Base-by-base conservation (phyloP, 768 basidiomycete species). In the Tylopilus sp. region DNA sequence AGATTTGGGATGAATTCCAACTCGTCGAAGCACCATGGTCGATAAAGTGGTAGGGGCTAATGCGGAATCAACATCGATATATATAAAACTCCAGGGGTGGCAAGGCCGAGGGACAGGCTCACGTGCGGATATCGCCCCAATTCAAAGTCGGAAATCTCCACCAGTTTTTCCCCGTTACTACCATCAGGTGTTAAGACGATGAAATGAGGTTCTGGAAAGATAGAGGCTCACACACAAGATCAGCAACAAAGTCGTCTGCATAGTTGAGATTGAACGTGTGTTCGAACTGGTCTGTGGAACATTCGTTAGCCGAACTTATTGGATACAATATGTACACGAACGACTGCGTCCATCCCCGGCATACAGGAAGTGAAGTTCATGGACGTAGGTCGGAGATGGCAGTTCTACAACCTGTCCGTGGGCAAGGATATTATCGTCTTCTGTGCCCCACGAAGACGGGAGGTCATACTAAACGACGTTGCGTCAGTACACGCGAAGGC, bases 321-420 rank as follows among this genome's bases (percentile, higher is more conserved):
- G n/a, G 13, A 12, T 9, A 35, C 12, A 20, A 31, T 33, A 20
- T 39, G 26, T n/a, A 25, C 28, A 54, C 70, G 47, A 39, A 71
- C 75, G 52, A n/a, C 67, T 60, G 1, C 40, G 50, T 6, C 69
- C 70, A 42, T 76, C 75, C 22, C 74, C 75, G 20, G 76, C 69
- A 55, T 79, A 80, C 11, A 79, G 53, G 44, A 79, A 66, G 50
- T 79, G 77, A 22, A 81, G 58, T 51, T 80, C 71, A 51, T 80
- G 79, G 1, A 72, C 67, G 52, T 62, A 70, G 0, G 69, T 71
- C n/a, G 66, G 59, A 0, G 61, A 28, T 46, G 8, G 59, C 47
- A 18, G 61, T 6, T 63, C 51, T 12, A 81, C 44, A 4, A 71
- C 60, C 51, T 81, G 79, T 2, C 71, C 70, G 7, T 71, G 52